Evolutionary conservation across 2,329 filamentous ascomycete species (phyloP).

Genomic region (Hypoxylon sp.): DNA sequence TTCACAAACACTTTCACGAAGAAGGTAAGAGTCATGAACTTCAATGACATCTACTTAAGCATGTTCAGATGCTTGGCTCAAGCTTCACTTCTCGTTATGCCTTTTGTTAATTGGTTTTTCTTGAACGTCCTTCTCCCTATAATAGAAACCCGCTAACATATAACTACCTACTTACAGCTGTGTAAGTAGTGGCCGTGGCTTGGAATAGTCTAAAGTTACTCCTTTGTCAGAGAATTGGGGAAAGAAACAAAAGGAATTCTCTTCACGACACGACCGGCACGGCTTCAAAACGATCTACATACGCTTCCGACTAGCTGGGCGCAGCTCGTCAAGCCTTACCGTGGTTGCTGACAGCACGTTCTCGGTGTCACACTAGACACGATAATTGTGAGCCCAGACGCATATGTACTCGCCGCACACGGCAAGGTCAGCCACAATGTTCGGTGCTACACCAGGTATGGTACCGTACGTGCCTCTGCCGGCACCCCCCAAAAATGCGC

Average conservation of each 20-base stretch:
- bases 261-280: not conserved
- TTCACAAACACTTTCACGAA: slow-evolving; percentile 25
- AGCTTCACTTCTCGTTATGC: slow-evolving; percentile 9
- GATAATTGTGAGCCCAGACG: slow-evolving; percentile 13
- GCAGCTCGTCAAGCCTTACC: slow-evolving; percentile 26
- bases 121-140: slow-evolving; percentile 21
- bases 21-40: slow-evolving; percentile 38
- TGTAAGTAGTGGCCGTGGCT: slow-evolving; percentile 34
- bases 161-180: slow-evolving; percentile 32
- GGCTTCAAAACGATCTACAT: not conserved
- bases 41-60: slow-evolving; percentile 7
- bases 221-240: not conserved
- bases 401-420: slow-evolving; percentile 28
- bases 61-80: slow-evolving; percentile 13
- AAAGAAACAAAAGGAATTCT: slow-evolving; percentile 13
- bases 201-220: slow-evolving; percentile 7
- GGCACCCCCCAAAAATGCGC: slow-evolving; percentile 51
- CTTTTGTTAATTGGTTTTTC: slow-evolving; percentile 26
- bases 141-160: slow-evolving; percentile 36
- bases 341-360: slow-evolving; percentile 28
- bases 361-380: slow-evolving; percentile 28
- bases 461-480: slow-evolving; percentile 36
- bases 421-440: slow-evolving; percentile 39
- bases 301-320: slow-evolving; percentile 8
- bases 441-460: slow-evolving; percentile 41